phyloP scores from a whole-genome alignment of 2,329 filamentous ascomycete species.

The Neofusicoccum sp. region DNA sequence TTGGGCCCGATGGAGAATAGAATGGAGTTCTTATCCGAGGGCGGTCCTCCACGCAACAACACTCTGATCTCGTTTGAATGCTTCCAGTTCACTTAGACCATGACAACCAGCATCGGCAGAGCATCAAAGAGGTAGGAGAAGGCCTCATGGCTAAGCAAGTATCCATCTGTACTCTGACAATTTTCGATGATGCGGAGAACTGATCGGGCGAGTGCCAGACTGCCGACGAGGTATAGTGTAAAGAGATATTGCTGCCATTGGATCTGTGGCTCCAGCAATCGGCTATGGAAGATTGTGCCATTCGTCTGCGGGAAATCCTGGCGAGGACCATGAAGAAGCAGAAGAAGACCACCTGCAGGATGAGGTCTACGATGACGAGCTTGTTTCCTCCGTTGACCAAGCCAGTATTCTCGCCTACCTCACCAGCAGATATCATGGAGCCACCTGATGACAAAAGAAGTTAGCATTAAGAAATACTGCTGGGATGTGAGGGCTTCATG shows the following conservation, averaged over 20 bases:
- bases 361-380: constrained; percentile 30
- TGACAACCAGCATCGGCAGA: constrained; percentile 46
- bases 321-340: constrained; percentile 33
- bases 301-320: constrained; percentile 27
- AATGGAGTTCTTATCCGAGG: too few relatives aligned
- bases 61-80: too few relatives aligned
- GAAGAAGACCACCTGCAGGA: constrained; percentile 37
- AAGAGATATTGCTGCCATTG: constrained; percentile 37
- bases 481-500: constrained; percentile 22
- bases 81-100: constrained; percentile 27
- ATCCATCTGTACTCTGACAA: constrained; percentile 46
- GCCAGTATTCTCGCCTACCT: neutral
- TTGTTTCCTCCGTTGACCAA: too few relatives aligned
- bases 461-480: neutral
- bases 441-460: constrained; percentile 2
- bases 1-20: too few relatives aligned
- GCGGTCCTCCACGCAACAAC: too few relatives aligned
- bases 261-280: constrained; percentile 1
- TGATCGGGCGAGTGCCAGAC: constrained; percentile 53
- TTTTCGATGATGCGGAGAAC: constrained; percentile 56
- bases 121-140: constrained; percentile 55
- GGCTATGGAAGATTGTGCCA: too few relatives aligned
- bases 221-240: constrained; percentile 47
- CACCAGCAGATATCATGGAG: constrained; percentile 27
- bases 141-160: constrained; percentile 48